Conservation (phyloP, 1,284 basidiomycete species). For the Somion occarium region DNA sequence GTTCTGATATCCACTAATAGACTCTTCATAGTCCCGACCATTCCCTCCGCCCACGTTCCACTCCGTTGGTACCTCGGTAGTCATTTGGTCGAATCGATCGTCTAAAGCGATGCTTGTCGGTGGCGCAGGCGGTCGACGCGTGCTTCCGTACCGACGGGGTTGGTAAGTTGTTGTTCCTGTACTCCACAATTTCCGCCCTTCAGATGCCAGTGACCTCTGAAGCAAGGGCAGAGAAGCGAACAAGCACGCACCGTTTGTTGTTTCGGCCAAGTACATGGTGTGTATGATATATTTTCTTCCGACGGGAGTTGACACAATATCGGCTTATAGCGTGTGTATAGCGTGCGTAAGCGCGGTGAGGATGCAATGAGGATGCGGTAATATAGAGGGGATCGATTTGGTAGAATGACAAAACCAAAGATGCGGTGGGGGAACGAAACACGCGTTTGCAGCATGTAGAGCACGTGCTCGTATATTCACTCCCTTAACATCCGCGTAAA, state of each 20-base stretch:
- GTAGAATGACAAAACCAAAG: background rate
- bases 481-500: background rate
- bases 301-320: too few relatives aligned
- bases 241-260: background rate
- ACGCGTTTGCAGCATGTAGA: slow-evolving; percentile 29
- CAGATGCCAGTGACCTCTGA: background rate
- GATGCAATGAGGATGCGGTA: background rate
- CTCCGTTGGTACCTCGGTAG: slow-evolving; percentile 29
- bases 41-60: slow-evolving; percentile 21
- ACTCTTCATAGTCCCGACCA: slow-evolving; percentile 27
- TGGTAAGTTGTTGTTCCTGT: slow-evolving; percentile 8
- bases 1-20: slow-evolving; percentile 33
- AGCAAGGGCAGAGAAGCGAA: background rate
- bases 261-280: background rate
- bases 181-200: slow-evolving; percentile 1
- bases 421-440: slow-evolving; percentile 16
- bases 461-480: slow-evolving; percentile 15
- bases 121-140: slow-evolving; percentile 28
- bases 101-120: slow-evolving; percentile 34
- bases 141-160: background rate
- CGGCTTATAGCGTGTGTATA: too few relatives aligned
- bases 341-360: background rate
- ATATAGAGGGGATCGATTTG: background rate
- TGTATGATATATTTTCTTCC: background rate
- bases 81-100: slow-evolving; percentile 38